phyloP scores from a whole-genome alignment of 139 green algal species.

The Haematococcus sp. region DNA sequence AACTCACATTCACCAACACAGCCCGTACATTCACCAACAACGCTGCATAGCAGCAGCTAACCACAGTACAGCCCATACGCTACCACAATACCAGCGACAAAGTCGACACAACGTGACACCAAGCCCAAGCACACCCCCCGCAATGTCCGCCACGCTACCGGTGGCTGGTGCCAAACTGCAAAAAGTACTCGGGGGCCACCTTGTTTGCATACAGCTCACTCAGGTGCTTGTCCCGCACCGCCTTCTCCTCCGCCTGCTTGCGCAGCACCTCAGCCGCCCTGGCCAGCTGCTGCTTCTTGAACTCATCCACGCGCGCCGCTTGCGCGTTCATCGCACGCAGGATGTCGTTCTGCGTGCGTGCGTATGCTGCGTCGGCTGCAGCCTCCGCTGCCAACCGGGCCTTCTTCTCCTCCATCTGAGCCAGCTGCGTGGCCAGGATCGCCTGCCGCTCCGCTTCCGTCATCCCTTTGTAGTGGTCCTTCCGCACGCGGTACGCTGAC shows the following conservation, averaged over 20 bases:
- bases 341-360: slow-evolving; percentile 37
- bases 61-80: no score
- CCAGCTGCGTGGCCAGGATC: slow-evolving; percentile 47
- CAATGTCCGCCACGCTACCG: no score
- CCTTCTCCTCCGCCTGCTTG: slow-evolving; percentile 54
- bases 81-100: no score
- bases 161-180: slow-evolving; percentile 65
- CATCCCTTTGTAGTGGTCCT: slow-evolving; percentile 53
- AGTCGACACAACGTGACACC: no score
- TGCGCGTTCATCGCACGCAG: slow-evolving; percentile 35
- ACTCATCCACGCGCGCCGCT: slow-evolving; percentile 32
- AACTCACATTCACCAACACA: no score
- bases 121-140: no score
- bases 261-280: slow-evolving; percentile 26
- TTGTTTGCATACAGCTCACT: slow-evolving; percentile 46
- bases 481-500: slow-evolving; percentile 33
- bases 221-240: slow-evolving; percentile 36
- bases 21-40: no score
- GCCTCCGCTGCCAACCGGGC: slow-evolving; percentile 25
- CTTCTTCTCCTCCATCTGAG: slow-evolving; percentile 57
- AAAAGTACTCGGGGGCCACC: slow-evolving; percentile 53
- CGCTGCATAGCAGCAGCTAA: no score
- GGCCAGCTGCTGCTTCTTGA: slow-evolving; percentile 35
- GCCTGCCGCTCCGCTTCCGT: slow-evolving; percentile 40
- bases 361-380: slow-evolving; percentile 35